phyloP scores from a whole-genome alignment of 106 monocot genomes.

The Posidonia australis region DNA sequence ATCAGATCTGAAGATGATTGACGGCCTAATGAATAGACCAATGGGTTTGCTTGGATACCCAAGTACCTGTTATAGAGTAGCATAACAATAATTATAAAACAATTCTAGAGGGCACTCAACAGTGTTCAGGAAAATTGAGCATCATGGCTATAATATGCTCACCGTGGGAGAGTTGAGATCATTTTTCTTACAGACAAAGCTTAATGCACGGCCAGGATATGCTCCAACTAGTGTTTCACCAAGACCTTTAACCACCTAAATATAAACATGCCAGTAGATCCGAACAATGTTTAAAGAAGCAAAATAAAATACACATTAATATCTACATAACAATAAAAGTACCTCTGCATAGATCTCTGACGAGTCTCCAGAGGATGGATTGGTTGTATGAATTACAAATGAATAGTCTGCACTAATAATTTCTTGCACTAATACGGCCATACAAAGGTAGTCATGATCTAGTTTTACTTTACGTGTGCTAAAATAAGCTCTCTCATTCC shows the following conservation, averaged over 20 bases:
- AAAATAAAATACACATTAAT: neutral
- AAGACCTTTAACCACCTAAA: constrained; percentile 92
- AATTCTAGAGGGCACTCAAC: too few relatives aligned
- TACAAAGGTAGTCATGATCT: constrained; percentile 77
- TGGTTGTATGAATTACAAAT: constrained; percentile 94
- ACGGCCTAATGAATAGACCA: constrained; percentile 71
- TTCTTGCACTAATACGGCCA: constrained; percentile 99
- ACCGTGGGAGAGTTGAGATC: constrained; percentile 70
- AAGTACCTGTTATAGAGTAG: too few relatives aligned
- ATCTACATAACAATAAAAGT: neutral
- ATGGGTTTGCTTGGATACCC: constrained; percentile 94
- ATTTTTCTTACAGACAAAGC: constrained; percentile 72
- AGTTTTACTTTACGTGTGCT: constrained; percentile 86
- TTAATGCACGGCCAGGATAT: constrained; percentile 91
- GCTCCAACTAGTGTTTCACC: constrained; percentile 98
- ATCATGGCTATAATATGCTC: too few relatives aligned
- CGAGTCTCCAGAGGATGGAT: constrained; percentile 79
- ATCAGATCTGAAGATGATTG: constrained; percentile 92
- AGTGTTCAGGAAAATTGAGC: too few relatives aligned
- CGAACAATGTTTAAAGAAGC: neutral
- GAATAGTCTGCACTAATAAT: constrained; percentile 90
- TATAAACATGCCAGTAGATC: neutral
- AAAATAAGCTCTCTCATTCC: constrained; percentile 97
- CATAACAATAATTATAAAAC: too few relatives aligned
- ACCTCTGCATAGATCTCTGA: constrained; percentile 97